Percentiles rank a stretch among this genome's conserved stretches.
phyloP scores from a whole-genome alignment of 441 rosid species.

The Dalechampia spathulata region DNA sequence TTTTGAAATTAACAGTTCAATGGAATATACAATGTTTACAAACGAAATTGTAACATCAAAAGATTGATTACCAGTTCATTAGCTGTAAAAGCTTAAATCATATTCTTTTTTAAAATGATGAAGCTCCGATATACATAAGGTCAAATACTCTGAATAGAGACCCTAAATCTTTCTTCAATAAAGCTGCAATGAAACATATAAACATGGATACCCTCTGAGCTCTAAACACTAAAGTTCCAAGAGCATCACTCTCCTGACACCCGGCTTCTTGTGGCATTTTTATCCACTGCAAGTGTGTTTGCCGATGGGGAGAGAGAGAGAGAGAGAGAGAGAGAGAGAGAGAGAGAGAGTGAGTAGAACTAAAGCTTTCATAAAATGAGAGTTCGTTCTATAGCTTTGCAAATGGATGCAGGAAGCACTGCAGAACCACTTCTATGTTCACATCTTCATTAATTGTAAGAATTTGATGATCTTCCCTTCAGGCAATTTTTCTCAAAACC shows the following conservation, averaged over 20 bases:
- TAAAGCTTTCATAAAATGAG: too few relatives aligned
- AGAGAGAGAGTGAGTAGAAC: not conserved
- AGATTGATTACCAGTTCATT: not conserved
- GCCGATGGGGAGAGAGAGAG: too few relatives aligned
- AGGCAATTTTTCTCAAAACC: not conserved
- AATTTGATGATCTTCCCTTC: not conserved
- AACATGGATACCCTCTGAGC: not conserved
- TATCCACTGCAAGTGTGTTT: too few relatives aligned
- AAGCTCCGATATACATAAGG: not conserved
- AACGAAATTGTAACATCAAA: not conserved
- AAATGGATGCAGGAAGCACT: not conserved
- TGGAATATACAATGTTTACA: not conserved
- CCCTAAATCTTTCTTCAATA: not conserved
- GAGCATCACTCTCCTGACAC: not conserved
- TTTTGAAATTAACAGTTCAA: not conserved
- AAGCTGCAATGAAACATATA: not conserved
- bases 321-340: too few relatives aligned
- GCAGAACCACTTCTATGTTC: not conserved
- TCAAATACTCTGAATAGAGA: not conserved
- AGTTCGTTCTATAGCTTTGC: too few relatives aligned
- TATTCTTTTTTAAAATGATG: not conserved
- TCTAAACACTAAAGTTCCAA: not conserved
- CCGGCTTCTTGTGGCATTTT: not conserved
- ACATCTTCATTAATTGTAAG: not conserved
- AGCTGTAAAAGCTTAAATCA: too few relatives aligned